phyloP scores from a whole-genome alignment of 2,329 filamentous ascomycete species.

The Scorias spongiosa region DNA sequence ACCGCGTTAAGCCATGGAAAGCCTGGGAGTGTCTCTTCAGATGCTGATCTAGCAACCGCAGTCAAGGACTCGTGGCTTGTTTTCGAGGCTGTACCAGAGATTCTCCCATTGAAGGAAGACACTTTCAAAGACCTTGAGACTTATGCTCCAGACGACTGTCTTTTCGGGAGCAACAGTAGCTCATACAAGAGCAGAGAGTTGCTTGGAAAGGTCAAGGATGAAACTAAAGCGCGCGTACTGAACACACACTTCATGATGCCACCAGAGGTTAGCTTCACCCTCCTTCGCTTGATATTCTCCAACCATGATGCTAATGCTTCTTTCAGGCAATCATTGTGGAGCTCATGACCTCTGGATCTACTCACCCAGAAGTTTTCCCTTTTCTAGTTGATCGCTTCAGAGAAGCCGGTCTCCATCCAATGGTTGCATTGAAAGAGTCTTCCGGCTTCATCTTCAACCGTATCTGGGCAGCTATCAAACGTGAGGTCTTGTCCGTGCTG shows the following conservation, averaged over 20 bases:
- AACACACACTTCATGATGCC: slow-evolving; percentile 42
- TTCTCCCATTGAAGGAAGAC: slow-evolving; percentile 32
- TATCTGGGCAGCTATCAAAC: slow-evolving; percentile 42
- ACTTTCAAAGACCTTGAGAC: slow-evolving; percentile 34
- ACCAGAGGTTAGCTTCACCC: slow-evolving; percentile 11
- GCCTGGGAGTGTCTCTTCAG: slow-evolving; percentile 18
- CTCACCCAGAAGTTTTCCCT: slow-evolving; percentile 27
- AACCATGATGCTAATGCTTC: slow-evolving; percentile 1
- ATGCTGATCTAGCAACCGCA: slow-evolving; percentile 25
- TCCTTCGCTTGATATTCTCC: not conserved
- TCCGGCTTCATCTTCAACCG: slow-evolving; percentile 42
- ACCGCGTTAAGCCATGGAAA: slow-evolving; percentile 3
- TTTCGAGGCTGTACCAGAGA: slow-evolving; percentile 40
- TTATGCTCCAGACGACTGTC: slow-evolving; percentile 28
- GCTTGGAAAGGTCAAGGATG: slow-evolving; percentile 26
- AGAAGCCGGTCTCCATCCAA: slow-evolving; percentile 28
- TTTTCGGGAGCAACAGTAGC: slow-evolving; percentile 37
- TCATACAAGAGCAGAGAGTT: slow-evolving; percentile 38
- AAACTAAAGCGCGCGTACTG: slow-evolving; percentile 25
- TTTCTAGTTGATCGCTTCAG: slow-evolving; percentile 28
- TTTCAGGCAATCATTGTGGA: slow-evolving; percentile 36
- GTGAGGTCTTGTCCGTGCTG: slow-evolving; percentile 35
- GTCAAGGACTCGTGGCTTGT: slow-evolving; percentile 37
- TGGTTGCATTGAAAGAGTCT: slow-evolving; percentile 32
- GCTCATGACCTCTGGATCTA: slow-evolving; percentile 38